These are phyloP conservation scores for Butyriboletus loyo DNA, from an alignment of 768 basidiomycete genomes.

Conservation along the genomic window DNA sequence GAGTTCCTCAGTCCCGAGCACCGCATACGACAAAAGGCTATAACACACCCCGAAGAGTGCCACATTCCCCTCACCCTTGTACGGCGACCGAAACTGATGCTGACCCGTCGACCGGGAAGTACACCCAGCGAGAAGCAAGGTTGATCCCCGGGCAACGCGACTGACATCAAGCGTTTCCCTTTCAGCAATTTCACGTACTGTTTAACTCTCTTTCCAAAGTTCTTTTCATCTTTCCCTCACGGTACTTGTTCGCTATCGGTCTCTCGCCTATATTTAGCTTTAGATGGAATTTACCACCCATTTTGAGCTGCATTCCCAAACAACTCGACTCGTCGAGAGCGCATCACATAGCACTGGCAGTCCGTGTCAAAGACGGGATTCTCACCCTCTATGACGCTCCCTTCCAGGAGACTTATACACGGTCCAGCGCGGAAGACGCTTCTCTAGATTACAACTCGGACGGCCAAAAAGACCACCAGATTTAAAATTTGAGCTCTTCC, in stretches of 20 bases:
- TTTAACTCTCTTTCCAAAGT: slow-evolving; percentile 81
- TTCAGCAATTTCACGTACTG: slow-evolving; percentile 80
- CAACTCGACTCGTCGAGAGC: slow-evolving; percentile 80
- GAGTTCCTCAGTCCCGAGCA: slow-evolving; percentile 11
- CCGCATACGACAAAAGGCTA: slow-evolving; percentile 6
- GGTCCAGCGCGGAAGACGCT: slow-evolving; percentile 67
- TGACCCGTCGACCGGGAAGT: slow-evolving; percentile 58
- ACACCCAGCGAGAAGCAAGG: slow-evolving; percentile 49
- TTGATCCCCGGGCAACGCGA: slow-evolving; percentile 54
- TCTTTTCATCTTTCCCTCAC: slow-evolving; percentile 71
- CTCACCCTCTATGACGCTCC: slow-evolving; percentile 78
- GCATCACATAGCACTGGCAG: slow-evolving; percentile 61
- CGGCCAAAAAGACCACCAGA: slow-evolving; percentile 58
- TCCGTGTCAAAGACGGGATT: slow-evolving; percentile 64
- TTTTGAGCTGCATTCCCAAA: slow-evolving; percentile 82
- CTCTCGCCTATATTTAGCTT: slow-evolving; percentile 81
- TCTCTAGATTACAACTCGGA: slow-evolving; percentile 81
- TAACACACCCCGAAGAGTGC: slow-evolving; percentile 14
- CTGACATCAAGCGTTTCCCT: slow-evolving; percentile 77
- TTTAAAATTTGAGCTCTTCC: slow-evolving; percentile 84
- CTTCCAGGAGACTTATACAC: slow-evolving; percentile 79
- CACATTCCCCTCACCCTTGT: slow-evolving; percentile 31
- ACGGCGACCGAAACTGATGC: slow-evolving; percentile 61
- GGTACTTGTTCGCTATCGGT: slow-evolving; percentile 84
- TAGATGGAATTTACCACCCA: slow-evolving; percentile 84